phyloP scores from a whole-genome alignment of 495 filamentous ascomycete species.

The Penicillium alfredii region DNA sequence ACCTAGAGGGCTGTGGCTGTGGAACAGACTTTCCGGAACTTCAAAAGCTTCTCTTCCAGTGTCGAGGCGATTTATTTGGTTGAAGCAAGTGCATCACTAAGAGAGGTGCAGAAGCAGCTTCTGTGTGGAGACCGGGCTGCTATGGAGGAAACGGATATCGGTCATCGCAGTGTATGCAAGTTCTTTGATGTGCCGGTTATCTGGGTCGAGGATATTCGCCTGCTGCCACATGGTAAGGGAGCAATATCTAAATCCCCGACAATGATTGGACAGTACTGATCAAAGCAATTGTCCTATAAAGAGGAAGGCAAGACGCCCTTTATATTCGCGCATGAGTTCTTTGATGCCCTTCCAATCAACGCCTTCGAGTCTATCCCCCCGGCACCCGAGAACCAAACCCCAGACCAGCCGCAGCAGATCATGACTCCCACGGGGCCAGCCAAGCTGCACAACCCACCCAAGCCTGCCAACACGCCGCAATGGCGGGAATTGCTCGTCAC shows the following conservation, averaged over 20 bases:
- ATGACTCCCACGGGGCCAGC: conserved; percentile 42
- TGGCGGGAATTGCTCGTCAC: conserved; percentile 89
- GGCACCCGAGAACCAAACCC: conserved; percentile 26
- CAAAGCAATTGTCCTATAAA: conserved; percentile 1
- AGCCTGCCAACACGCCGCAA: conserved; percentile 49
- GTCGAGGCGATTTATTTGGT: conserved; percentile 86
- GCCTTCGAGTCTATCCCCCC: conserved; percentile 72
- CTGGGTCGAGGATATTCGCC: conserved; percentile 88
- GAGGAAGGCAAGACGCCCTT: conserved; percentile 68
- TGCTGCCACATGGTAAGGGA: conserved; percentile 65
- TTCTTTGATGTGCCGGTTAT: conserved; percentile 62
- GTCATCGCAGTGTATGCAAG: conserved; percentile 70
- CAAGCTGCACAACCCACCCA: conserved; percentile 38
- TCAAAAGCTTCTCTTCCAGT: conserved; percentile 67
- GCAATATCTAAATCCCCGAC: too few species aligned
- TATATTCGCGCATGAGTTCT: conserved; percentile 96
- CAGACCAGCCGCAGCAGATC: conserved; percentile 30
- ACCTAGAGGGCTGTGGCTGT: too few species aligned
- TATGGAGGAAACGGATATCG: conserved; percentile 67
- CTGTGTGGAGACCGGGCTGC: conserved; percentile 71
- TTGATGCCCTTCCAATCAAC: conserved; percentile 97
- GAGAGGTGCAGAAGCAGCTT: conserved; percentile 68
- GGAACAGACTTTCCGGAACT: conserved; percentile 73
- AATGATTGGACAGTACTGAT: background rate
- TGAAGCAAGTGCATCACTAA: conserved; percentile 73